These are phyloP conservation scores for Cystobasidium slooffiae DNA, from an alignment of 1,284 basidiomycete genomes.

Conservation along the genomic window DNA sequence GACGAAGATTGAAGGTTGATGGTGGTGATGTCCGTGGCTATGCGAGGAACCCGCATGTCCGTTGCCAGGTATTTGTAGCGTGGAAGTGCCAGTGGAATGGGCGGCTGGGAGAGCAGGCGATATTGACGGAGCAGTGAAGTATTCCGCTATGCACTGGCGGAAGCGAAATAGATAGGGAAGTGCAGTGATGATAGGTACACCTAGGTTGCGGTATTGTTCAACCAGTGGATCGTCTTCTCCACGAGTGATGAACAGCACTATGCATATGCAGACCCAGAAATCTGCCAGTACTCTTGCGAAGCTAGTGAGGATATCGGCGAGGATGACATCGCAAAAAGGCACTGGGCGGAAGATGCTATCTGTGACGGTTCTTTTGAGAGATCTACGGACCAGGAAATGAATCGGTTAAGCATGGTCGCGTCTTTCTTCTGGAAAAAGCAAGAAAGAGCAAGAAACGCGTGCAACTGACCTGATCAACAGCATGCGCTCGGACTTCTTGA, in stretches of 20 bases:
- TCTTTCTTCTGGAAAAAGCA: too few species aligned
- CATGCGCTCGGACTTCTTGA: constrained; percentile 48
- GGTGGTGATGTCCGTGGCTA: constrained; percentile 1
- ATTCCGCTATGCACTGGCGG: constrained; percentile 90
- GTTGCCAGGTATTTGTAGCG: constrained; percentile 13
- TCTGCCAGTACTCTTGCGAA: constrained; percentile 97
- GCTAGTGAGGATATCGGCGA: constrained; percentile 94
- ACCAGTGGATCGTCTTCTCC: constrained; percentile 12
- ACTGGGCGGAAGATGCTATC: constrained; percentile 68
- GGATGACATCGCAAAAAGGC: constrained; percentile 87
- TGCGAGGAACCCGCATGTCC: constrained; percentile 9
- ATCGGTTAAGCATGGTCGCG: neutral
- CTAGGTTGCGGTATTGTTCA: constrained; percentile 7
- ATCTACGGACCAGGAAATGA: neutral
- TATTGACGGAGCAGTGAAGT: constrained; percentile 60
- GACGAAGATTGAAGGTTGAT: constrained; percentile 39
- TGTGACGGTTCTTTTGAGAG: constrained; percentile 68
- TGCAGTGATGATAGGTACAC: constrained; percentile 60
- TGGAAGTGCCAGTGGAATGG: constrained; percentile 8
- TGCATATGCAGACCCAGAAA: constrained; percentile 74
- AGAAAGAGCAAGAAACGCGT: constrained; percentile 1
- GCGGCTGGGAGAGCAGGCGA: constrained; percentile 23
- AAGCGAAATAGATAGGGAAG: constrained; percentile 89
- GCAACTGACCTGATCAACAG: constrained; percentile 49
- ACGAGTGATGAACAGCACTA: constrained; percentile 15